phyloP scores from a whole-genome alignment of 1,139 yeast species.

The Yamadazyma diospyri region DNA sequence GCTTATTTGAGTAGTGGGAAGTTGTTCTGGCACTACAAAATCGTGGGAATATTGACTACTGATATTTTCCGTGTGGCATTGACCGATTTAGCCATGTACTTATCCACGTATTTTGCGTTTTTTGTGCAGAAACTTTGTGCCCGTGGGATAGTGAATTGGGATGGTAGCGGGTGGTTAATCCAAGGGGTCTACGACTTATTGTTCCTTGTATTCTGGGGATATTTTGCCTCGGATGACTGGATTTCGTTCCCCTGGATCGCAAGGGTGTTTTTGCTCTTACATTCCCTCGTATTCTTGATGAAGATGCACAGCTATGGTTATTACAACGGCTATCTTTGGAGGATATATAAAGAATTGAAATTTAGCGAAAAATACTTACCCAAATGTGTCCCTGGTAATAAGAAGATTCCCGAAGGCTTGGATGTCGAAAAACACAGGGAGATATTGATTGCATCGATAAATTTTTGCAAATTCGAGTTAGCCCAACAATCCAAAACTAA shows the following conservation, averaged over 20 bases:
- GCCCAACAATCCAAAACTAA: conserved; percentile 40
- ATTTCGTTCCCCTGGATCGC: conserved; percentile 80
- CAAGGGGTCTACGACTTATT: conserved; percentile 54
- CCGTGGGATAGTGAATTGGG: conserved; percentile 51
- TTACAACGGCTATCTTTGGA: conserved; percentile 87
- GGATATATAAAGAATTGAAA: conserved; percentile 51
- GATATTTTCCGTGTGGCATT: conserved; percentile 63
- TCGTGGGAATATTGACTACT: conserved; percentile 46
- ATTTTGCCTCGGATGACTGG: conserved; percentile 45
- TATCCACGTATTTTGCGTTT: conserved; percentile 54
- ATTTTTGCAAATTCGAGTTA: conserved; percentile 64
- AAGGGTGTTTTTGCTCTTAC: conserved; percentile 74
- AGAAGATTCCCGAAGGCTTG: conserved; percentile 16
- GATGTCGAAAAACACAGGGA: conserved; percentile 23
- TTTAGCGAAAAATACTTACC: conserved; percentile 37
- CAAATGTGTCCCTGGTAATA: conserved; percentile 16
- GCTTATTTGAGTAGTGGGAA: conserved; percentile 24
- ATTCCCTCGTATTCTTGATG: conserved; percentile 84
- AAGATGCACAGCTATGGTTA: conserved; percentile 89
- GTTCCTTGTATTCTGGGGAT: conserved; percentile 48
- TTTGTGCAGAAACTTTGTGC: conserved; percentile 52
- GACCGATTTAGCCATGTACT: conserved; percentile 69
- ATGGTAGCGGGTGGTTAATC: conserved; percentile 53
- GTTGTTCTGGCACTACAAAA: conserved; percentile 43
- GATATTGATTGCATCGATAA: conserved; percentile 44